phyloP scores from a whole-genome alignment of 2,329 filamentous ascomycete genomes.

The Cytospora piceae region DNA sequence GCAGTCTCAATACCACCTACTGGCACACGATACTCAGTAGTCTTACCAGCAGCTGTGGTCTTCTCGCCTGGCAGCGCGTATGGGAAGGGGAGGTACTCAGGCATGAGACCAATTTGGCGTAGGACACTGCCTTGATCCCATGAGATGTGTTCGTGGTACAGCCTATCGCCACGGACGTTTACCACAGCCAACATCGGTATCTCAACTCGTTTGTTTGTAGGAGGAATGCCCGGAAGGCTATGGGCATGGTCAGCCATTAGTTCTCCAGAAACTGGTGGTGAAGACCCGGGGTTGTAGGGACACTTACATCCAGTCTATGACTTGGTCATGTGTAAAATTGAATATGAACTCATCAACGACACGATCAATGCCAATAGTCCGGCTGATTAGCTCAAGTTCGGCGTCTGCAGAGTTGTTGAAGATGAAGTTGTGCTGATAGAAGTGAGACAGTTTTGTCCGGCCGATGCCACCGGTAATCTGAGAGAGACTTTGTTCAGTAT shows the following conservation, averaged over 20 bases:
- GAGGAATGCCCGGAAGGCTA: constrained; percentile 57
- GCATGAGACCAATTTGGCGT: constrained; percentile 64
- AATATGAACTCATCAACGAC: constrained; percentile 74
- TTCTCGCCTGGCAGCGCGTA: constrained; percentile 51
- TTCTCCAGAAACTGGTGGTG: not conserved
- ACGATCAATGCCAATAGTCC: constrained; percentile 72
- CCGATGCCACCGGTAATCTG: constrained; percentile 71
- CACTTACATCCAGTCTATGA: constrained; percentile 71
- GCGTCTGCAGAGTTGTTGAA: constrained; percentile 72
- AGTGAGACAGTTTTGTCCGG: constrained; percentile 62
- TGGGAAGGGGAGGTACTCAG: constrained; percentile 67
- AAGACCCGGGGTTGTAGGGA: not conserved
- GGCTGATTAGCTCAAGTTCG: constrained; percentile 68
- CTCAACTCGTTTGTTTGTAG: constrained; percentile 56
- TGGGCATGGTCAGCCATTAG: constrained; percentile 9
- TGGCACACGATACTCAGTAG: constrained; percentile 63
- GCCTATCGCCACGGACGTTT: constrained; percentile 67
- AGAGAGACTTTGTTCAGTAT: not conserved
- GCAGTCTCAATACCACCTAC: constrained; percentile 59
- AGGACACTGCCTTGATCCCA: constrained; percentile 71
- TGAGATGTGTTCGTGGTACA: constrained; percentile 72
- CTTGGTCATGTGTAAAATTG: constrained; percentile 63
- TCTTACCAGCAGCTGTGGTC: constrained; percentile 38
- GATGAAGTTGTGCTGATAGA: constrained; percentile 76
- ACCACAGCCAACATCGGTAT: constrained; percentile 69